Evolutionary conservation across 768 basidiomycete genomes (phyloP).

Genomic region (Suillus brevipes): DNA sequence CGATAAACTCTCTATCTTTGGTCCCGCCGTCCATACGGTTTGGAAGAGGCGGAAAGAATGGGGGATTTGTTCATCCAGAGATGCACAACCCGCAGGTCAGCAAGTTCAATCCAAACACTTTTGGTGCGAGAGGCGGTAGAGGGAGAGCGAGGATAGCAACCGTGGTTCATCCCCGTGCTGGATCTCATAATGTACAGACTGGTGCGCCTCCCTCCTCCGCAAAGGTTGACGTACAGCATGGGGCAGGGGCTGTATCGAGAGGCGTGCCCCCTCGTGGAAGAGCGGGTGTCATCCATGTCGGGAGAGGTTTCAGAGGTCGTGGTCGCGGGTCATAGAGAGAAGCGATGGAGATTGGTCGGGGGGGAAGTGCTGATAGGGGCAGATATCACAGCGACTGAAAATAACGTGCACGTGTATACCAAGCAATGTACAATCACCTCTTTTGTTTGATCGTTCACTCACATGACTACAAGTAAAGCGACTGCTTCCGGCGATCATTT

Average conservation of each 20-base stretch:
- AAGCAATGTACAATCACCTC: constrained; percentile 3
- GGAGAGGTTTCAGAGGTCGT: constrained; percentile 13
- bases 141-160: constrained; percentile 30
- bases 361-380: background rate
- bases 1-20: constrained; percentile 51
- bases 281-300: constrained; percentile 10
- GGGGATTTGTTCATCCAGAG: constrained; percentile 46
- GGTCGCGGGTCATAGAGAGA: constrained; percentile 14
- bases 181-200: constrained; percentile 14
- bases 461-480: background rate
- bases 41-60: constrained; percentile 64
- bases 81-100: constrained; percentile 33
- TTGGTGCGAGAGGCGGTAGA: constrained; percentile 31
- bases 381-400: background rate
- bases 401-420: constrained; percentile 3
- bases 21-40: constrained; percentile 72
- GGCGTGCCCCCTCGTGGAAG: constrained; percentile 20
- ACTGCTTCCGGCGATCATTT: background rate
- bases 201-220: constrained; percentile 1
- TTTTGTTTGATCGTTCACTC: background rate
- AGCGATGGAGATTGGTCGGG: background rate
- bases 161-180: constrained; percentile 17
- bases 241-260: constrained; percentile 12
- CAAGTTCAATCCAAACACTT: constrained; percentile 19
- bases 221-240: constrained; percentile 2